A percentile compares a stretch with the other conserved stretches of the same genome.
Conservation (phyloP, 163 green algal species). For the Volvox carteri region DNA sequence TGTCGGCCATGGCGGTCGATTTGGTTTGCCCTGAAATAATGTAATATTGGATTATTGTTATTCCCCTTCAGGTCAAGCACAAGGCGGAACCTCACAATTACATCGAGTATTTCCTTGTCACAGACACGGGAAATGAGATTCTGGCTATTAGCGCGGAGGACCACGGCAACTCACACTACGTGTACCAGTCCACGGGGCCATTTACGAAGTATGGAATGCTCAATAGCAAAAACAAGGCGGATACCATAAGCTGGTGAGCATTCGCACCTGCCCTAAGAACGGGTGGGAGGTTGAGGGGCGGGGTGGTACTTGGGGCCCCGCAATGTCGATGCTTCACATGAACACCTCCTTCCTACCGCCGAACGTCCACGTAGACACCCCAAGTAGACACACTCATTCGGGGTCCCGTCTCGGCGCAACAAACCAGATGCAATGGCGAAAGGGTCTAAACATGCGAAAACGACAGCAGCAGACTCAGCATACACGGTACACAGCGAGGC, state of each 20-base stretch:
- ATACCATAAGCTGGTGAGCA: conserved; percentile 68
- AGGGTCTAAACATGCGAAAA: no score
- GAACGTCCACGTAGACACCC: no score
- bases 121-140: conserved; percentile 55
- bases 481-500: no score
- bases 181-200: conserved; percentile 58
- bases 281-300: background rate
- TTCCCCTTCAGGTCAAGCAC: conserved; percentile 37
- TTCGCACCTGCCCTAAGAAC: background rate
- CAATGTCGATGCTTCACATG: no score
- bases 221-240: conserved; percentile 63
- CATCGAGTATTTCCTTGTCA: conserved; percentile 65
- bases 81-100: conserved; percentile 35
- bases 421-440: no score
- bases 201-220: conserved; percentile 66
- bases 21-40: conserved; percentile 1
- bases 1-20: conserved; percentile 24
- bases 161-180: conserved; percentile 72
- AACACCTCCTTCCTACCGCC: no score
- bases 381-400: no score
- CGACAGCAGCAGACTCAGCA: no score
- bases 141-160: conserved; percentile 69
- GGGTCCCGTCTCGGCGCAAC: no score
- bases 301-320: no score
- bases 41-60: background rate